phyloP scores from a whole-genome alignment of 1,284 basidiomycete species.

The Ganoderma lingzhi region DNA sequence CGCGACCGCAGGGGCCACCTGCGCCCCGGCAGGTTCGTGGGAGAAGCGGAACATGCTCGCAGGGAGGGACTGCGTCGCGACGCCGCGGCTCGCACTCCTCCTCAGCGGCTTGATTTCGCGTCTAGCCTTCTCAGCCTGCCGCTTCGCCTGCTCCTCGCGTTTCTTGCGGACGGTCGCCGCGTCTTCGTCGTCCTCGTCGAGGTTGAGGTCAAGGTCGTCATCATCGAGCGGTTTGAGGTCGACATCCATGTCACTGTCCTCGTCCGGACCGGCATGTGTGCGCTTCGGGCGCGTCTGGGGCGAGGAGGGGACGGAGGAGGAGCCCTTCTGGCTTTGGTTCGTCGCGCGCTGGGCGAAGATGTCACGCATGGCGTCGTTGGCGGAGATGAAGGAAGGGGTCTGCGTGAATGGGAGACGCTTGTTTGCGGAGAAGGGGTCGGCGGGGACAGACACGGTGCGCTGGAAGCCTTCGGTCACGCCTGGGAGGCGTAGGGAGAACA shows the following conservation, averaged over 20 bases:
- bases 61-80: slow-evolving; percentile 32
- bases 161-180: slow-evolving; percentile 18
- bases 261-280: slow-evolving; percentile 23
- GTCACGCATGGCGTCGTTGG: slow-evolving; percentile 35
- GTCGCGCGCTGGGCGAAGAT: slow-evolving; percentile 26
- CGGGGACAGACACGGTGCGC: slow-evolving; percentile 33
- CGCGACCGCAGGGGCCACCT: slow-evolving; percentile 10
- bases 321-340: slow-evolving; percentile 22
- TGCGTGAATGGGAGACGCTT: slow-evolving; percentile 36
- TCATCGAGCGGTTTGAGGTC: slow-evolving; percentile 21
- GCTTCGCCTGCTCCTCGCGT: slow-evolving; percentile 21
- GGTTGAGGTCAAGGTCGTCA: slow-evolving; percentile 22
- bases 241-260: slow-evolving; percentile 23
- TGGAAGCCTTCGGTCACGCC: slow-evolving; percentile 38
- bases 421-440: slow-evolving; percentile 25
- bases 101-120: slow-evolving; percentile 30
- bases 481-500: slow-evolving; percentile 9
- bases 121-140: slow-evolving; percentile 29
- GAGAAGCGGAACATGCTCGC: slow-evolving; percentile 33
- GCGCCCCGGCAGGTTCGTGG: slow-evolving; percentile 19
- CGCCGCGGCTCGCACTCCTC: slow-evolving; percentile 30
- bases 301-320: slow-evolving; percentile 29
- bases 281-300: slow-evolving; percentile 33
- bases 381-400: slow-evolving; percentile 36
- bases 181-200: slow-evolving; percentile 23